phyloP scores from a whole-genome alignment of 257 asterid genomes.

The Rehmannia glutinosa region DNA sequence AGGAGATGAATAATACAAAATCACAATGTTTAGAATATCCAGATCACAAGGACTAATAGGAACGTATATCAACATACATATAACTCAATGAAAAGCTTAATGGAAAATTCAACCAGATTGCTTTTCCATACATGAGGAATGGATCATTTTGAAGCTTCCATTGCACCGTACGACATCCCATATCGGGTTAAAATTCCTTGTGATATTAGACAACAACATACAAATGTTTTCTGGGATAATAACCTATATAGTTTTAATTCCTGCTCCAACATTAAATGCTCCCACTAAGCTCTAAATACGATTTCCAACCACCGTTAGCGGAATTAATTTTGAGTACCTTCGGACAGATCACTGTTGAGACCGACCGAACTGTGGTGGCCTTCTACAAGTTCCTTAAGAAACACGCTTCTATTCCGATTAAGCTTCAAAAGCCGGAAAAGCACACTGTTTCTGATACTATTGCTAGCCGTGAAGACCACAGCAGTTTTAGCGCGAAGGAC shows the following conservation, averaged over 20 bases:
- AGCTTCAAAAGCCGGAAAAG: slow-evolving; percentile 65
- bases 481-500: slow-evolving; percentile 45
- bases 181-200: slow-evolving; percentile 87
- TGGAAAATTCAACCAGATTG: not conserved
- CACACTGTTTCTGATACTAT: slow-evolving; percentile 20
- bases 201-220: slow-evolving; percentile 1
- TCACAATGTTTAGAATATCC: not conserved
- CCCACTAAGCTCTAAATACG: not conserved
- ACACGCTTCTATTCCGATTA: slow-evolving; percentile 85
- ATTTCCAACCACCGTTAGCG: no score
- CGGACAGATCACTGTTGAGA: slow-evolving; percentile 61
- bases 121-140: slow-evolving; percentile 61
- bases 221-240: not conserved
- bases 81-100: not conserved
- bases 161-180: slow-evolving; percentile 86
- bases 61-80: not conserved
- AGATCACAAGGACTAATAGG: not conserved
- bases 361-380: slow-evolving; percentile 85
- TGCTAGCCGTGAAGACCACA: slow-evolving; percentile 25
- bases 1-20: not conserved
- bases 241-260: not conserved
- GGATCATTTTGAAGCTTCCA: slow-evolving; percentile 67
- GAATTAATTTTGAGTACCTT: not conserved
- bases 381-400: slow-evolving; percentile 92
- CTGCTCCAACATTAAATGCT: slow-evolving; percentile 8